Conservation (phyloP, 1,284 basidiomycete genomes). For the Moesziomyces parantarcticus region DNA sequence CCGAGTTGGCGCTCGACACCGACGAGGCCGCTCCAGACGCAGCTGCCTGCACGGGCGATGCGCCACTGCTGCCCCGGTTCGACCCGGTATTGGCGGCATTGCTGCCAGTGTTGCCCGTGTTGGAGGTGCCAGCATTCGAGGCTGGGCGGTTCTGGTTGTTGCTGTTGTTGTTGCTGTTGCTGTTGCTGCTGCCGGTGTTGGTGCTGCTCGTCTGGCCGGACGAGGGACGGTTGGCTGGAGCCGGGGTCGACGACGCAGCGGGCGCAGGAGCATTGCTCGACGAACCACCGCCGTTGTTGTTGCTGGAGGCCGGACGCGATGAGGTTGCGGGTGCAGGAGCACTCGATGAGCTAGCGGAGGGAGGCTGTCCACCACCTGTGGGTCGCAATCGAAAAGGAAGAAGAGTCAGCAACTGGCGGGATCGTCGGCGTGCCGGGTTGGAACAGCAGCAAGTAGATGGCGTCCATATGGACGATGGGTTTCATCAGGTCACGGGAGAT, state of each 20-base stretch:
- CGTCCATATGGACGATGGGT: too few relatives aligned
- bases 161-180: conserved; percentile 12
- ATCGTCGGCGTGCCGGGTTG: not conserved
- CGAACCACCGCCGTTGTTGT: conserved; percentile 6
- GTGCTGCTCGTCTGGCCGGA: conserved; percentile 9
- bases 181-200: conserved; percentile 10
- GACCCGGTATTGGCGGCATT: conserved; percentile 6
- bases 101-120: conserved; percentile 11
- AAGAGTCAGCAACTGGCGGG: conserved; percentile 6
- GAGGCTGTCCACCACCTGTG: conserved; percentile 15
- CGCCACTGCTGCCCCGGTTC: conserved; percentile 3
- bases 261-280: conserved; percentile 19
- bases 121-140: conserved; percentile 7
- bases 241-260: conserved; percentile 17
- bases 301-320: conserved; percentile 4
- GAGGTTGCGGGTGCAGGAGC: conserved; percentile 14
- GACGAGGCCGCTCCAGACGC: conserved; percentile 10
- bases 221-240: conserved; percentile 10
- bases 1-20: conserved; percentile 10
- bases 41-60: conserved; percentile 14
- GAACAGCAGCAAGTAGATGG: too few relatives aligned
- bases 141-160: conserved; percentile 17
- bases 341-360: conserved; percentile 15
- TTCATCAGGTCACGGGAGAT: too few relatives aligned
- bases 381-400: not conserved